These are phyloP conservation scores for Globisporangium nodosum DNA, from an alignment of 352 stramenopile genomes.

Conservation along the genomic window DNA sequence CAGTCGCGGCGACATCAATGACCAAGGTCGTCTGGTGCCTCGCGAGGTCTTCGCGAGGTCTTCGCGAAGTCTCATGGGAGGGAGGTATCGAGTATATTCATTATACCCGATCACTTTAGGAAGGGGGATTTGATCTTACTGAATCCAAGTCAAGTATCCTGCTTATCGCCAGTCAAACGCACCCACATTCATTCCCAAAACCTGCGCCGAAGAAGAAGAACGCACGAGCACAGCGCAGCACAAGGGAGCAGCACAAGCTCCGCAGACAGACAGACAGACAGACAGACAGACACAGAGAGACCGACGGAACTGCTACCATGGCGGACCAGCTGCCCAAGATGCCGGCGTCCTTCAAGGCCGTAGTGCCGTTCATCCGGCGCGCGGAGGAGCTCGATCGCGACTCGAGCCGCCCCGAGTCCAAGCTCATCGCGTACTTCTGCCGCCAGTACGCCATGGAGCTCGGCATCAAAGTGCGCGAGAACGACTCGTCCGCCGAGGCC, in stretches of 20 bases:
- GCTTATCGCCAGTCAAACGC: too few relatives aligned
- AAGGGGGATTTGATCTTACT: too few relatives aligned
- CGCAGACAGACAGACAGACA: not conserved
- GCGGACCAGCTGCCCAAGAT: slow-evolving; percentile 64
- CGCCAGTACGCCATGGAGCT: slow-evolving; percentile 87
- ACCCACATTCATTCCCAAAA: too few relatives aligned
- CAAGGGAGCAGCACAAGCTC: slow-evolving; percentile 9
- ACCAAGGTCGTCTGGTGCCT: too few relatives aligned
- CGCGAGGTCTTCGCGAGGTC: too few relatives aligned
- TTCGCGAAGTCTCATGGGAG: too few relatives aligned
- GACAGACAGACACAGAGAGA: not conserved
- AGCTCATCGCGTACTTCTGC: slow-evolving; percentile 94
- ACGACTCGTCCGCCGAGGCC: slow-evolving; percentile 64
- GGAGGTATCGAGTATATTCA: too few relatives aligned
- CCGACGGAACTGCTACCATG: slow-evolving; percentile 19
- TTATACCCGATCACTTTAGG: too few relatives aligned
- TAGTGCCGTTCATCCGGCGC: slow-evolving; percentile 91
- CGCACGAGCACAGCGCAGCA: not conserved
- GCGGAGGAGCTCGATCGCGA: slow-evolving; percentile 95
- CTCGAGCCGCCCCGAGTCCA: slow-evolving; percentile 85
- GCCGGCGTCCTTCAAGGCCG: slow-evolving; percentile 91
- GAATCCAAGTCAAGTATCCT: too few relatives aligned
- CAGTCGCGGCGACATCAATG: too few relatives aligned
- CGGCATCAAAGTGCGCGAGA: slow-evolving; percentile 82
- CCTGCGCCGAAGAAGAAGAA: too few relatives aligned